Percentiles rank a stretch among this genome's conserved stretches.
Conservation (phyloP, 768 basidiomycete species). For the Hygrophorus russula region DNA sequence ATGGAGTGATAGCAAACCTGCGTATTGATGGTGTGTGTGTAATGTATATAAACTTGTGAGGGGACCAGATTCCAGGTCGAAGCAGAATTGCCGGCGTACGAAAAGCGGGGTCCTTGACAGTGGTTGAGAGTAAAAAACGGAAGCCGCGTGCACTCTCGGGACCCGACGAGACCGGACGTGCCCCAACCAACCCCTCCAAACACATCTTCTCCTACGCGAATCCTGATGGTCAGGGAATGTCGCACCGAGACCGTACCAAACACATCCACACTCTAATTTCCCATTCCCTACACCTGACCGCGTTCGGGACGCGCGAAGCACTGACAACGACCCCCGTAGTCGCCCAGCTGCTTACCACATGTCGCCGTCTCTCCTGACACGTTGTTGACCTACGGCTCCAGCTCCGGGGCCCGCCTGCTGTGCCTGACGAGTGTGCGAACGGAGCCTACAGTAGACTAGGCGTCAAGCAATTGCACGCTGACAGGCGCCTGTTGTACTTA, state of each 20-base stretch:
- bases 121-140: conserved; percentile 15
- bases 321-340: conserved; percentile 17
- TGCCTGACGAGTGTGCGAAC: conserved; percentile 78
- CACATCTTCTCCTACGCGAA: conserved; percentile 12
- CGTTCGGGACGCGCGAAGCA: conserved; percentile 32
- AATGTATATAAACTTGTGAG: conserved; percentile 11
- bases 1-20: conserved; percentile 18
- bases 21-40: conserved; percentile 15
- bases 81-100: not conserved
- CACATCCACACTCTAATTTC: conserved; percentile 23
- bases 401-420: conserved; percentile 49
- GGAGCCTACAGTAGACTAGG: conserved; percentile 43
- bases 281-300: conserved; percentile 37
- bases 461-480: conserved; percentile 4
- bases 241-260: conserved; percentile 14
- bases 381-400: conserved; percentile 35
- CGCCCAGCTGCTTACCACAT: conserved; percentile 37
- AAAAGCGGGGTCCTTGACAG: conserved; percentile 3
- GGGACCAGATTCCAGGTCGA: conserved; percentile 1
- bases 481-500: conserved; percentile 29
- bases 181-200: conserved; percentile 23
- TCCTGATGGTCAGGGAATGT: conserved; percentile 6
- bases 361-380: conserved; percentile 34
- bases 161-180: conserved; percentile 28
- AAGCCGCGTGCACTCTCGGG: conserved; percentile 17